Base-by-base conservation (phyloP, 2,329 filamentous ascomycete genomes). In the Botrytis hyacinthi region DNA sequence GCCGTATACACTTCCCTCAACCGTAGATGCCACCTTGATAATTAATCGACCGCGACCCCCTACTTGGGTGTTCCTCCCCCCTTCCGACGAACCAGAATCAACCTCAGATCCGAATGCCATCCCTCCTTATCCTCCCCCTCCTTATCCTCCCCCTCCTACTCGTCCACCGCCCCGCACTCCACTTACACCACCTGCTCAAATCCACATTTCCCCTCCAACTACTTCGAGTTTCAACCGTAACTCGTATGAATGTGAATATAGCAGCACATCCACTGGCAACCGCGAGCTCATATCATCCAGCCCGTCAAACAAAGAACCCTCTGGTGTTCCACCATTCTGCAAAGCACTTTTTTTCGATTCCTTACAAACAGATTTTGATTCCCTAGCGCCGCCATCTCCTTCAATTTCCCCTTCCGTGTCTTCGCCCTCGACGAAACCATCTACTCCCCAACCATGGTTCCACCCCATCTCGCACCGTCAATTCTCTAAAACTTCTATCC, bases 31-130 rank as follows among this genome's bases (percentile, higher is more conserved):
- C 16, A 54, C 22, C 7, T 40, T 57, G 40, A 54, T 72, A 67
- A 67, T 72, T 8, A 71, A 71, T 20, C 60, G 70, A 7, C 44
- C 60, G 4, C 60, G 60, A 12, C 70, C 70, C 0, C 70, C 60
- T 7, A 42, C 70, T n/a, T 71, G 70, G 70, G 20, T 71, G 9
- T 63, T 66, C 35, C 32, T 71, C 35, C 26, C 60, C 26, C 37
- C 48, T 26, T 26, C 66, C 1, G 9, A 40, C 22, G 22, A 54
- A 14, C 2, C 32, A n/a, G 12, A 48, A 18, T 35, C 22, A 26
- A 8, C n/a, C 20, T 26, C 14, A 6, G 16, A 40, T 18, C 29
- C 65, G 1, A 32, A 67, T 40, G 4, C 7, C 22, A n/a, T 48
- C 29, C 69, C n/a, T n/a, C n/a, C n/a, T n/a, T n/a, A n/a, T n/a